A percentile compares a stretch with the other conserved stretches of the same genome.
Evolutionary conservation across 495 filamentous ascomycete species (phyloP).

Genomic region (Aspergillus bertholletiae): DNA sequence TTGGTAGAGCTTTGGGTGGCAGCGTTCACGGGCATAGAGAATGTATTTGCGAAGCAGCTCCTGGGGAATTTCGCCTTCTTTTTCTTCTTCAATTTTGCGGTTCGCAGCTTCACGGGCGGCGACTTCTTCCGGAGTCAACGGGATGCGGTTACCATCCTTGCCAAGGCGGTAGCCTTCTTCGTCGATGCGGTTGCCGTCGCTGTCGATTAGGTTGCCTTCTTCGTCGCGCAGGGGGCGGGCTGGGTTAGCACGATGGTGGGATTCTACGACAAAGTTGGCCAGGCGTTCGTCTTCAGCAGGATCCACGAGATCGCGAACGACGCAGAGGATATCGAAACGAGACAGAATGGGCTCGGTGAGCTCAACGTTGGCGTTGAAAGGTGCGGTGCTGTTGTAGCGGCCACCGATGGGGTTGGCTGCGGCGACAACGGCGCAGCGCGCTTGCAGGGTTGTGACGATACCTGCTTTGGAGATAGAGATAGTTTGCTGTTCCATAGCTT

Average conservation of each 20-base stretch:
- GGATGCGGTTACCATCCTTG: constrained; percentile 29
- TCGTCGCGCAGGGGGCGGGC: constrained; percentile 49
- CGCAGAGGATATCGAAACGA: constrained; percentile 97
- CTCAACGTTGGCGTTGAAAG: constrained; percentile 93
- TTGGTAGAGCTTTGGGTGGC: constrained; percentile 89
- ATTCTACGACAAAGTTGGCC: constrained; percentile 91
- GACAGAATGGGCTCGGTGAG: constrained; percentile 96
- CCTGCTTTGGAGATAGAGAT: constrained; percentile 99
- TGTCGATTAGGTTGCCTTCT: constrained; percentile 58
- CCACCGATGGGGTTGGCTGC: constrained; percentile 96
- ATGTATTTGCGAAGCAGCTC: constrained; percentile 96
- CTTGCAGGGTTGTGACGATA: constrained; percentile 96
- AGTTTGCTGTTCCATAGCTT: constrained; percentile 99
- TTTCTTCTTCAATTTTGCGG: constrained; percentile 51
- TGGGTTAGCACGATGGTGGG: constrained; percentile 87
- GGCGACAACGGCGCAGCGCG: constrained; percentile 95
- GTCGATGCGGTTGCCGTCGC: constrained; percentile 50
- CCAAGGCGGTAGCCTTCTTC: constrained; percentile 44
- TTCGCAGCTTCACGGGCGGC: constrained; percentile 33
- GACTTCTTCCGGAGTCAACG: constrained; percentile 32
- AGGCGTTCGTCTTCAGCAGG: constrained; percentile 92
- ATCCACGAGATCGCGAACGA: constrained; percentile 97
- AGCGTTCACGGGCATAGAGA: constrained; percentile 88
- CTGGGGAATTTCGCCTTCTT: constrained; percentile 82
- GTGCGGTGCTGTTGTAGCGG: constrained; percentile 93